Evolutionary conservation across 2,329 filamentous ascomycete species (phyloP), one percentile per base, ranked within the genome.

Genomic region (Orbilia oligospora): DNA sequence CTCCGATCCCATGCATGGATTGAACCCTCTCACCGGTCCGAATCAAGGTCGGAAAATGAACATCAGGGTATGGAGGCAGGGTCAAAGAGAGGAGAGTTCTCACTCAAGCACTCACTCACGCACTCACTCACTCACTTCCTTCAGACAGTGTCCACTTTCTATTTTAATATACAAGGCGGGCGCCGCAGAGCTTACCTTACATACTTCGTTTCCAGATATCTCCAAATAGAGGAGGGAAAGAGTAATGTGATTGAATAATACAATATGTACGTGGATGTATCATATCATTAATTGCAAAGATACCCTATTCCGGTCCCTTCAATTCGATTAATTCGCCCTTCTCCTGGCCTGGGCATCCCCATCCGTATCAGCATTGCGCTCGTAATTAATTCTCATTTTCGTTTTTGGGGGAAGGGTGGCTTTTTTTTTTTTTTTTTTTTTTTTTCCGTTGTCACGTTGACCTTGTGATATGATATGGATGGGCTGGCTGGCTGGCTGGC

Each of bases 41-140:
- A 65, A 72, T 71, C 68, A 68, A 72, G 75, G 63, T n/a, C n/a
- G n/a, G n/a, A 72, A 78, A 78, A 70, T 63, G 58, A 63, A 18
- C 22, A 61, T 71, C 38, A 78, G 67, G 68, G 68, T 64, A n/a
- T n/a, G n/a, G n/a, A 30, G 27, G 27, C 41, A 78, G 68, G 68
- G 68, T 64, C 63, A 72, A 72, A 67, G 61, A 48, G 58, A 68
- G 67, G 73, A 71, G 63, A 61, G 2, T 20, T 24, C 20, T 20
- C 58, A 38, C 24, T 51, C 36, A 36, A 30, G 20, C 51, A 33
- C 36, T 27, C 55, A 44, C 68, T 64, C n/a, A 30, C 18, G 3
- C 6, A n/a, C 27, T 44, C 53, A 5, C 9, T 18, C n/a, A 5
- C 41, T 44, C 41, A n/a, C n/a, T n/a, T 46, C n/a, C 8, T 10